These are phyloP conservation scores for Pterocarpus santalinus DNA, from an alignment of 306 rosid species.

Conservation along the genomic window DNA sequence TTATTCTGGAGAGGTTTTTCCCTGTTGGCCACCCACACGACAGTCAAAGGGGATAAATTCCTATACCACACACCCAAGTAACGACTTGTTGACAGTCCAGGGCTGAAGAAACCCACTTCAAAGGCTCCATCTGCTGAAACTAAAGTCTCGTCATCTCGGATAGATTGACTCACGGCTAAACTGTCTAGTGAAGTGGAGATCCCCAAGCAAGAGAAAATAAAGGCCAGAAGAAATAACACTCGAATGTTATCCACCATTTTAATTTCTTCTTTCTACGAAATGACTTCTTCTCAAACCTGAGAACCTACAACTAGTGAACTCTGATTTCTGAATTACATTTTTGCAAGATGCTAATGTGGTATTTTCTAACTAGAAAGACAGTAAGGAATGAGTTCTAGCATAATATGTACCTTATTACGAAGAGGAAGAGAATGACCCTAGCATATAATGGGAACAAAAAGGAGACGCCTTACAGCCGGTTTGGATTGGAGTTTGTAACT, in stretches of 20 bases:
- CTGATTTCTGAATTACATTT: no score
- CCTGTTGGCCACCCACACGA: conserved; percentile 48
- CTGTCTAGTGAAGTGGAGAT: conserved; percentile 12
- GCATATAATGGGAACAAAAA: no score
- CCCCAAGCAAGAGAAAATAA: background rate
- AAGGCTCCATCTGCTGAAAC: conserved; percentile 31
- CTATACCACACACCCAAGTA: conserved; percentile 46
- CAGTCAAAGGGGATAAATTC: conserved; percentile 27
- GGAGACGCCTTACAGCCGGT: no score
- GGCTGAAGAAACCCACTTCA: conserved; percentile 44
- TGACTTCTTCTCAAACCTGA: background rate
- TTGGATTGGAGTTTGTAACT: no score
- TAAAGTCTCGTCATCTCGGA: conserved; percentile 27
- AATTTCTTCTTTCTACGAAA: no score
- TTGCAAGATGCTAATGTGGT: no score
- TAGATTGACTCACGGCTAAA: background rate
- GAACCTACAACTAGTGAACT: no score
- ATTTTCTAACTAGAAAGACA: no score
- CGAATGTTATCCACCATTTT: background rate
- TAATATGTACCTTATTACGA: no score
- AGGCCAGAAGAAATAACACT: background rate
- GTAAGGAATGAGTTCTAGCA: no score
- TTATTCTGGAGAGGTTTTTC: background rate
- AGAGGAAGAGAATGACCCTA: no score
- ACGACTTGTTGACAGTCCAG: conserved; percentile 8